Evolutionary conservation across 345 rosid genomes (phyloP).

Genomic region (Salix purpurea): DNA sequence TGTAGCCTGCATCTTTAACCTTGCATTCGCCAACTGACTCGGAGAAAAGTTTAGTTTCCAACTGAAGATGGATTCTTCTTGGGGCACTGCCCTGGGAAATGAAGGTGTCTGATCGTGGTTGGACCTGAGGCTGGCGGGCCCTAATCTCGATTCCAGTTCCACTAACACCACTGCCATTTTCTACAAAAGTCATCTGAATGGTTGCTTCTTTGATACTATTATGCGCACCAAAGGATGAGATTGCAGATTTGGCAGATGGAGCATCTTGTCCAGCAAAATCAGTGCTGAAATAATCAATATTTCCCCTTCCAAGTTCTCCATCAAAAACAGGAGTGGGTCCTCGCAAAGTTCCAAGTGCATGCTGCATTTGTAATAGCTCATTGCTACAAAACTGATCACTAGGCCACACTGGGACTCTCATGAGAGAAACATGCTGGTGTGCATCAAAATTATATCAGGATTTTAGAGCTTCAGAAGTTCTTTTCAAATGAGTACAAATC

Average conservation of each 20-base stretch:
- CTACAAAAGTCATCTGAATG: slow-evolving; percentile 28
- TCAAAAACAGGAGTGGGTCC: slow-evolving; percentile 21
- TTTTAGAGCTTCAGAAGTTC: not conserved
- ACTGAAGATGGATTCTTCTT: slow-evolving; percentile 57
- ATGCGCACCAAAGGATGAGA: slow-evolving; percentile 29
- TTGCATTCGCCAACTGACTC: slow-evolving; percentile 4
- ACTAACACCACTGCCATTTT: slow-evolving; percentile 18
- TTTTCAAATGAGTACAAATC: not conserved
- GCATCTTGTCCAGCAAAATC: slow-evolving; percentile 30
- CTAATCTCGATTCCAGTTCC: slow-evolving; percentile 52
- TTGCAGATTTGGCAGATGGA: slow-evolving; percentile 29
- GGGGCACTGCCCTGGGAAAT: slow-evolving; percentile 55
- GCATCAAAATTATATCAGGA: not conserved
- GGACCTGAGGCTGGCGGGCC: slow-evolving; percentile 37
- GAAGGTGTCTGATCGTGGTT: slow-evolving; percentile 19
- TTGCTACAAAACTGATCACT: slow-evolving; percentile 26
- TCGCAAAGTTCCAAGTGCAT: slow-evolving; percentile 28
- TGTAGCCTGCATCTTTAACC: slow-evolving; percentile 12
- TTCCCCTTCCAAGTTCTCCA: slow-evolving; percentile 19
- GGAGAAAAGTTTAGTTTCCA: slow-evolving; percentile 23
- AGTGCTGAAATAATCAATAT: slow-evolving; percentile 14
- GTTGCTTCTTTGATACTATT: slow-evolving; percentile 32
- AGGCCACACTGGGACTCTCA: slow-evolving; percentile 24
- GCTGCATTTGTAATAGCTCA: slow-evolving; percentile 33
- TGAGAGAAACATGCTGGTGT: slow-evolving; percentile 20